These are phyloP conservation scores for Dissophora globulifera DNA, from an alignment of 192 early-diverging fungal genomes.

Conservation along the genomic window DNA sequence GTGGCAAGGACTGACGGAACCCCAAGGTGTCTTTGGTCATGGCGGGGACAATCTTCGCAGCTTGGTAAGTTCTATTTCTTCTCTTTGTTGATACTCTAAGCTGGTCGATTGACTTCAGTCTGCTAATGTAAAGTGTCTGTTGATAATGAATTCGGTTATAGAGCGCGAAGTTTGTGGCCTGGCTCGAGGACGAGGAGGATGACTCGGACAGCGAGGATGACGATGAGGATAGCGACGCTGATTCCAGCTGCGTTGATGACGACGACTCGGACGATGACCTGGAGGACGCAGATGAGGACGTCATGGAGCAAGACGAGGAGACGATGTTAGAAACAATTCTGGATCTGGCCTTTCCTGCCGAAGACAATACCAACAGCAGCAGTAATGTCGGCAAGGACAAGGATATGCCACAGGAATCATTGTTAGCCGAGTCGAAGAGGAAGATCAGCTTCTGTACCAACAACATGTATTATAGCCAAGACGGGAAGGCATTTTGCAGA, in stretches of 20 bases:
- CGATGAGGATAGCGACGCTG: conserved; percentile 25
- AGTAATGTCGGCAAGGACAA: neutral
- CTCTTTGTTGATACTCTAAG: neutral
- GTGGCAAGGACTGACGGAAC: conserved; percentile 48
- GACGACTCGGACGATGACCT: conserved; percentile 28
- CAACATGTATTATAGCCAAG: conserved; percentile 31
- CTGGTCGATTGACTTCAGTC: too few relatives aligned
- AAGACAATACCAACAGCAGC: neutral
- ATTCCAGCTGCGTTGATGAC: conserved; percentile 28
- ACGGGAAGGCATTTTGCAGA: neutral
- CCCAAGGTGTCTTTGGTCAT: conserved; percentile 20
- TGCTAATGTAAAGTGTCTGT: too few relatives aligned
- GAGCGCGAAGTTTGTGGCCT: conserved; percentile 53
- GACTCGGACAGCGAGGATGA: conserved; percentile 34
- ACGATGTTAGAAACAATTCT: conserved; percentile 5
- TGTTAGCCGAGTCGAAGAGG: conserved; percentile 6
- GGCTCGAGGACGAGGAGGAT: conserved; percentile 50
- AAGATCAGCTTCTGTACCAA: conserved; percentile 44
- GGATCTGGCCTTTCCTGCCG: conserved; percentile 6
- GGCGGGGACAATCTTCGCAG: conserved; percentile 21
- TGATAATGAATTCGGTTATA: too few relatives aligned
- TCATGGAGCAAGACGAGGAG: conserved; percentile 12
- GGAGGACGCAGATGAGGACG: conserved; percentile 15
- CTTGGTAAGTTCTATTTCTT: conserved; percentile 24
- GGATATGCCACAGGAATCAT: neutral